Percentiles rank a stretch among this genome's conserved stretches.
These are phyloP conservation scores for Ceratobasidium sp. DNA, from an alignment of 1,284 basidiomycete genomes.

Conservation along the genomic window DNA sequence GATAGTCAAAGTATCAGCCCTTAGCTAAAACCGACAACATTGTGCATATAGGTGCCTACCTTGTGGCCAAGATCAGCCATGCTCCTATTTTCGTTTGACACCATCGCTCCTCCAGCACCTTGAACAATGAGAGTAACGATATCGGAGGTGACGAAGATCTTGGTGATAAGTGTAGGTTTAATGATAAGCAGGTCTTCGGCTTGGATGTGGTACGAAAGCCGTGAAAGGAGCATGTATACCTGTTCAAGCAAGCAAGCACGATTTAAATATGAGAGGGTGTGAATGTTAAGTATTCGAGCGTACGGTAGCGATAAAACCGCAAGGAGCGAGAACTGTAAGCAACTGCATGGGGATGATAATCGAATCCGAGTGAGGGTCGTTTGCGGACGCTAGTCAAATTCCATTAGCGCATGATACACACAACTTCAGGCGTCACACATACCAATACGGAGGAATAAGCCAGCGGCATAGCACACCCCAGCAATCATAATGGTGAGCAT, in stretches of 20 bases:
- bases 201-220: not conserved
- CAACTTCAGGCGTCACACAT: too few relatives aligned
- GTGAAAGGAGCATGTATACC: constrained; percentile 16
- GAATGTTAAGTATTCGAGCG: not conserved
- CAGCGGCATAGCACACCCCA: not conserved
- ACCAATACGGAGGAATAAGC: not conserved
- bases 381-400: not conserved
- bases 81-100: not conserved
- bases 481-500: constrained; percentile 3
- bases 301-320: constrained; percentile 26
- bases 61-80: not conserved
- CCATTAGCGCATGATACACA: not conserved
- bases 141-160: constrained; percentile 10
- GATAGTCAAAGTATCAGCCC: not conserved
- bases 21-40: too few relatives aligned
- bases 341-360: constrained; percentile 2
- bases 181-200: constrained; percentile 10
- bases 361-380: not conserved
- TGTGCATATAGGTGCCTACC: not conserved
- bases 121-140: constrained; percentile 13
- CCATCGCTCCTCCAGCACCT: not conserved
- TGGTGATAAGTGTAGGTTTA: not conserved
- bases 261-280: not conserved
- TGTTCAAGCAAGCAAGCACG: not conserved
- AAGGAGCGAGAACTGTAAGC: constrained; percentile 2